Base-by-base conservation (phyloP, 192 early-diverging fungal genomes). In the Piromyces sp. region DNA sequence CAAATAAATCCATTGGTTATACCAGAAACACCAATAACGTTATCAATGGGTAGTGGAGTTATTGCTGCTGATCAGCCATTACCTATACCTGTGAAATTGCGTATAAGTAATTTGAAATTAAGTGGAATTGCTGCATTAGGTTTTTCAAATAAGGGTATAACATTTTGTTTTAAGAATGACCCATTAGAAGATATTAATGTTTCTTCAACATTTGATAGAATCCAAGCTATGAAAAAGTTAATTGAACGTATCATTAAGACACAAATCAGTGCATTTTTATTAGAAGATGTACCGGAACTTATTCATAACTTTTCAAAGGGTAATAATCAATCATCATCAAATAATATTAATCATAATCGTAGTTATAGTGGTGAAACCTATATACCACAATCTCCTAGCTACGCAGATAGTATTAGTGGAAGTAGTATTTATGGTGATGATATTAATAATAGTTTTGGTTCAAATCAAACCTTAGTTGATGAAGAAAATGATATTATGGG, bases 91-190 rank as follows among this genome's bases (percentile, higher is more conserved):
- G 98, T 99, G 96, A 87, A 94, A 31, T 85, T 99, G 51, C 90
- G 94, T 79, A 96, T 99, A 36, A 93, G 92, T 81, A 93, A 95
- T 38, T 89, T 99, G 12, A 92, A 94, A 79, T 85, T 99, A 22
- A 88, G 94, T 22, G 98, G 97, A 0, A 97, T 98, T 80, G 90
- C 97, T 30, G 95, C 96, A 9, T 88, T 99, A 29, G 97, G 96
- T 0, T 95, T 99, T 2, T 96, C 96, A 83, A 88, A 93, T 79
- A 95, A 94, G 84, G 98, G 98, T 30, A 93, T 98, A 30, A 98
- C 97, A 0, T 88, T 99, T 79, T 96, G 95, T 26, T 98, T 99
- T 84, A 96, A 98, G 84, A 98, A 96, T 84, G 97, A 98, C 83
- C 97, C 98, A 16, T 85, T 99, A 30, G 96, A 98, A 78, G 93